A percentile compares a stretch with the other conserved stretches of the same genome.
phyloP scores from a whole-genome alignment of 441 rosid genomes.

The Pelargonium cotyledonis region DNA sequence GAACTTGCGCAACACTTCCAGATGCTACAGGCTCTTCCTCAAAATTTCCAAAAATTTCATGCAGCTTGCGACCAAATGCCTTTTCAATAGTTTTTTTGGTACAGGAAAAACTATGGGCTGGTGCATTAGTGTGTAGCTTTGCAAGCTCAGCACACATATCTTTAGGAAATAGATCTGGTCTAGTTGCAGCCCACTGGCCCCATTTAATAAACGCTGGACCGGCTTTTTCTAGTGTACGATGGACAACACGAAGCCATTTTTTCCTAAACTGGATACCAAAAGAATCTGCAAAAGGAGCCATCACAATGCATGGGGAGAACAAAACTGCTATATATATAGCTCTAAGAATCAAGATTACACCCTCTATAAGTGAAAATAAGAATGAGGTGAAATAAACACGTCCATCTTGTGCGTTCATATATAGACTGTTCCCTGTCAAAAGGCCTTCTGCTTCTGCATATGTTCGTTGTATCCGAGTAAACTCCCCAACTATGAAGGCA shows the following conservation, averaged over 20 bases:
- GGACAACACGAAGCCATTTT: conserved; percentile 73
- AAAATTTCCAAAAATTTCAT: conserved; percentile 79
- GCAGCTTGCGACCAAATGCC: conserved; percentile 86
- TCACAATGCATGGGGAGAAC: conserved; percentile 69
- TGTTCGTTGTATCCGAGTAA: conserved; percentile 31
- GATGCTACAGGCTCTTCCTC: conserved; percentile 96
- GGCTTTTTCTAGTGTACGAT: conserved; percentile 68
- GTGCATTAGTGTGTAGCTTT: conserved; percentile 87
- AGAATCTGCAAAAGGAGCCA: conserved; percentile 72
- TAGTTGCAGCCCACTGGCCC: conserved; percentile 99
- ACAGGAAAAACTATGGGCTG: conserved; percentile 83
- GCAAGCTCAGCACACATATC: conserved; percentile 88
- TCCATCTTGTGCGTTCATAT: conserved; percentile 68
- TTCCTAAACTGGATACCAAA: conserved; percentile 68
- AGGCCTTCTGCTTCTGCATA: conserved; percentile 51
- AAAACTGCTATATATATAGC: conserved; percentile 61
- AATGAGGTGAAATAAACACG: conserved; percentile 52
- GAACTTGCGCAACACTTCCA: conserved; percentile 98
- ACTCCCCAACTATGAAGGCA: conserved; percentile 48
- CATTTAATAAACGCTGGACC: conserved; percentile 99
- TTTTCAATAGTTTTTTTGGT: conserved; percentile 78
- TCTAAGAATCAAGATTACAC: conserved; percentile 57
- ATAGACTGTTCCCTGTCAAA: conserved; percentile 49
- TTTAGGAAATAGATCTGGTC: conserved; percentile 95
- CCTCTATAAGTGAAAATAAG: conserved; percentile 49